A percentile compares a stretch with the other conserved stretches of the same genome.
phyloP scores from a whole-genome alignment of 1,139 yeast species.

The Tardiomyces depauwii region DNA sequence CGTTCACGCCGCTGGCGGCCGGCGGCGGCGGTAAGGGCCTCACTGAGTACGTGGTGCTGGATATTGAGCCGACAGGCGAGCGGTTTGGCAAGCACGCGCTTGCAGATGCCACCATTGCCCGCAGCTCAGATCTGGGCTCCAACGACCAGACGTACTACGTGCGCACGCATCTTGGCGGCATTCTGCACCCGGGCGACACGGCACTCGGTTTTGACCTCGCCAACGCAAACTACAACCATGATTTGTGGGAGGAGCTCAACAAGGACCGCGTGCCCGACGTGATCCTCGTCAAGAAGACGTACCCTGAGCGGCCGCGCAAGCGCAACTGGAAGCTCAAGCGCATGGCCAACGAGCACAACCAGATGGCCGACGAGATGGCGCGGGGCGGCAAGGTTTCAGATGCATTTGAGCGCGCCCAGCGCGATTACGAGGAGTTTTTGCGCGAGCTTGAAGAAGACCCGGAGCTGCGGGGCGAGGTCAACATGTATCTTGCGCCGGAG shows the following conservation, averaged over 20 bases:
- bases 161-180: constrained; percentile 85
- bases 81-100: constrained; percentile 71
- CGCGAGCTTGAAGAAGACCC: constrained; percentile 96
- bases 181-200: constrained; percentile 92
- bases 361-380: constrained; percentile 48
- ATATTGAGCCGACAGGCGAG: constrained; percentile 87
- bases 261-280: constrained; percentile 72
- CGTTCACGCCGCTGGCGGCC: constrained; percentile 60
- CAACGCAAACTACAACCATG: constrained; percentile 80
- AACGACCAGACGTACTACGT: constrained; percentile 74
- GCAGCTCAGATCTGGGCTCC: constrained; percentile 75
- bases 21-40: constrained; percentile 58
- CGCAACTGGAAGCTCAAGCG: constrained; percentile 95
- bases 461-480: constrained; percentile 85
- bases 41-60: constrained; percentile 83
- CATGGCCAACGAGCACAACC: constrained; percentile 93
- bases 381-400: constrained; percentile 23
- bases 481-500: constrained; percentile 60
- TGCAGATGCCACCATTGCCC: constrained; percentile 83
- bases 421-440: constrained; percentile 89
- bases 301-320: constrained; percentile 68
- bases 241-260: constrained; percentile 65
- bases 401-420: constrained; percentile 83
- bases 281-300: constrained; percentile 81
- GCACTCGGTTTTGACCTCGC: constrained; percentile 80